Percentiles rank a stretch among this genome's conserved stretches.
Evolutionary conservation across 2,329 filamentous ascomycete genomes (phyloP).

Genomic region (Zopfia rhizophila): DNA sequence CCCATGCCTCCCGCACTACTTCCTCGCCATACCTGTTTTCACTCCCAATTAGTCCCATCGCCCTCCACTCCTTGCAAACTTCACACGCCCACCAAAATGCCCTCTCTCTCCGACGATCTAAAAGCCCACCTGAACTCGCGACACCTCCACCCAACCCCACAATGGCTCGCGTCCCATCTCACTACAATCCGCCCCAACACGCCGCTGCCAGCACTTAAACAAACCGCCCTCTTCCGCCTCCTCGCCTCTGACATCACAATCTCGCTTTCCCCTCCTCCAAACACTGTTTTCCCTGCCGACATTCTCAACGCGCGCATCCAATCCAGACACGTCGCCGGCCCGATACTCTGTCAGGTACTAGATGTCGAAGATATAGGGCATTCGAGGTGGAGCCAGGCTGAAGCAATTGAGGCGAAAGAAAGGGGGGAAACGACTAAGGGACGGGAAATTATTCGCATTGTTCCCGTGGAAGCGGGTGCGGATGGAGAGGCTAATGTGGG

Average conservation of each 20-base stretch:
- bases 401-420: slow-evolving; percentile 78
- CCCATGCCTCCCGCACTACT: too few relatives aligned
- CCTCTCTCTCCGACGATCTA: too few relatives aligned
- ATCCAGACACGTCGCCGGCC: slow-evolving; percentile 66
- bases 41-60: too few relatives aligned
- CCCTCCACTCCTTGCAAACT: too few relatives aligned
- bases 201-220: slow-evolving; percentile 76
- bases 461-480: slow-evolving; percentile 59
- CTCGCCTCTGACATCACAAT: slow-evolving; percentile 80
- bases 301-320: slow-evolving; percentile 65
- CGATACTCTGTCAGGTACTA: slow-evolving; percentile 82
- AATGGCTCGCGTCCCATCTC: slow-evolving; percentile 74
- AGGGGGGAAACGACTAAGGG: slow-evolving; percentile 80
- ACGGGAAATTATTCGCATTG: slow-evolving; percentile 81
- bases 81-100: too few relatives aligned
- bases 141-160: slow-evolving; percentile 64
- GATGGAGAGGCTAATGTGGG: slow-evolving; percentile 38
- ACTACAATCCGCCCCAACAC: slow-evolving; percentile 64
- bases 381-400: slow-evolving; percentile 87
- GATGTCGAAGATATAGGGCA: slow-evolving; percentile 85
- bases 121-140: slow-evolving; percentile 69
- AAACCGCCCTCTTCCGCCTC: slow-evolving; percentile 83
- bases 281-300: slow-evolving; percentile 66
- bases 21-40: too few relatives aligned
- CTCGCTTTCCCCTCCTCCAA: slow-evolving; percentile 58